phyloP scores from a whole-genome alignment of 306 rosid species.

The barrel medic (Medicago truncatula) region MtrunA17r5.0-ANR NC_053044.1:55555001-55555500 shows the following conservation, averaged over 20 bases:
- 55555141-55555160: too few relatives aligned
- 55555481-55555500: constrained; percentile 30
- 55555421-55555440: constrained; percentile 9
- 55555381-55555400: constrained; percentile 24
- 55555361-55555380: constrained; percentile 7
- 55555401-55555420: constrained; percentile 4
- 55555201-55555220: constrained; percentile 7
- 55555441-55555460: constrained; percentile 5
- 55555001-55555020: background rate
- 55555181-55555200: constrained; percentile 17
- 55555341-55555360: constrained; percentile 12
- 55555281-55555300: too few relatives aligned
- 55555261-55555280: constrained; percentile 16
- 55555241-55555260: constrained; percentile 10
- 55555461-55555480: background rate
- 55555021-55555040: background rate
- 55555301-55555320: constrained; percentile 28
- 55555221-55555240: constrained; percentile 6
- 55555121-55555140: constrained; percentile 11
- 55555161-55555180: too few relatives aligned
- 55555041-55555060: background rate
- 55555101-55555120: constrained; percentile 11
- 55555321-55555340: constrained; percentile 18
- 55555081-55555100: background rate
- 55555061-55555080: constrained; percentile 14